Base-by-base conservation (phyloP, 148 eudicot species). In the Rhododendron simsii region DNA sequence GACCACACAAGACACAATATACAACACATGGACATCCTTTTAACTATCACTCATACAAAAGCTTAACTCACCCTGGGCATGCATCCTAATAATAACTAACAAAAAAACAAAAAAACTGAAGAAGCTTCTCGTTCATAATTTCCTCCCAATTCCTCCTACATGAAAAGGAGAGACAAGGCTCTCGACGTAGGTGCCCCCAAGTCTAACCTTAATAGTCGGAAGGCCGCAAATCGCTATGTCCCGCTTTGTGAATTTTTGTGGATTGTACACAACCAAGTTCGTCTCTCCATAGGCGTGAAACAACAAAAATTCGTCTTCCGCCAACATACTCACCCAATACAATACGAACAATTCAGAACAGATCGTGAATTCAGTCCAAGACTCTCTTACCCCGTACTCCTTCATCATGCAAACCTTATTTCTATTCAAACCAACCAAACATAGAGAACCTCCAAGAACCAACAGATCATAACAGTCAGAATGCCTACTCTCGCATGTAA, bases 141-240 rank as follows among this genome's bases (percentile, higher is more conserved):
- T 2, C n/a, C 61, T 59, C 65, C 65, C 23, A 57, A 5, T 59
- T 20, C n/a, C 23, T 14, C 21, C 21, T 20, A 5, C 65, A 59
- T 59, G n/a, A 59, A 5, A 59, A 20, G 23, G 65, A 18, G 65
- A 59, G n/a, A 59, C 1, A 10, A 59, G 65, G 65, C n/a, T 59
- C 65, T 18, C 65, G 8, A 59, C n/a, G 20, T 18, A 59, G n/a
- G n/a, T 18, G 8, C 8, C n/a, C n/a, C n/a, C 1, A 59, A 0
- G 1, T 0, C 0, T 5, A 59, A 20, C 6, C 0, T 1, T 18
- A 18, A 0, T 0, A 39, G 0, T 5, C 7, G n/a, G 65, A 59
- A 18, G 5, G 65, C n/a, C 8, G 21, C 8, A 20, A 59, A 59
- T 20, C 23, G 1, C 23, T 3, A 50, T 12, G 53, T 50, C 53